Evolutionary conservation across 2,329 filamentous ascomycete species (phyloP), one percentile per base, ranked within the genome.

Genomic region (Cladosporium sp.): DNA sequence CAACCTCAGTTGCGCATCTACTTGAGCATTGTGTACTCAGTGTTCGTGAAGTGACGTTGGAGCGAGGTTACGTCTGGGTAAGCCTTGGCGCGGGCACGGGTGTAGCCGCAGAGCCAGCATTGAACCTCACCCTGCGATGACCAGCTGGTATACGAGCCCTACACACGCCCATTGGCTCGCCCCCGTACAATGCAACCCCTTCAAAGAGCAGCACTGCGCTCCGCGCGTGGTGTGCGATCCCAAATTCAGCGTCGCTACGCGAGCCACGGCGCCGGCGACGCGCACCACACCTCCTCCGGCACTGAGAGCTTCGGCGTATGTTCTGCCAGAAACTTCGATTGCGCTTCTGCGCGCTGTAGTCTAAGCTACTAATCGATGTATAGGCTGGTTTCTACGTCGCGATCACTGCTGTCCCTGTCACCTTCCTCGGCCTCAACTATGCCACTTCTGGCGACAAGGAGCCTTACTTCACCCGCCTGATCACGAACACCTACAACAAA

Each of bases 401-500:
- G 41, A 60, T 80, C 38, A 71, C 69, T 41, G 59, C 68, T 9
- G 68, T 81, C 46, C 78, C 78, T 9, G 54, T 70, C 34, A 52
- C 54, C 43, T 68, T 67, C 43, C 61, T 72, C 53, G 72, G 68
- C 48, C 52, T 79, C 64, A 64, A 68, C 40, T 58, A 74, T 52
- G 73, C 76, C 43, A 67, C 69, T 49, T 64, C 63, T 43, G 67
- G 65, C 45, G 67, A 74, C 62, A 67, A 70, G 46, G 63, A 68
- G 46, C 66, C 72, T 4, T 68, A 68, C 56, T 64, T 80, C 54
- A 75, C 76, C 32, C 67, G 73, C 50, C 54, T 81, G 62, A 81
- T 86, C 63, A 79, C 82, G 60, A 69, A 77, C 58, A 75, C 75
- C 59, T 84, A 79, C 67, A 74, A 74, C 34, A 69, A 76, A 18